Percentiles rank a stretch among this genome's conserved stretches.
Conservation (phyloP, 2,329 filamentous ascomycete genomes). For the Neofusicoccum parvum region DNA sequence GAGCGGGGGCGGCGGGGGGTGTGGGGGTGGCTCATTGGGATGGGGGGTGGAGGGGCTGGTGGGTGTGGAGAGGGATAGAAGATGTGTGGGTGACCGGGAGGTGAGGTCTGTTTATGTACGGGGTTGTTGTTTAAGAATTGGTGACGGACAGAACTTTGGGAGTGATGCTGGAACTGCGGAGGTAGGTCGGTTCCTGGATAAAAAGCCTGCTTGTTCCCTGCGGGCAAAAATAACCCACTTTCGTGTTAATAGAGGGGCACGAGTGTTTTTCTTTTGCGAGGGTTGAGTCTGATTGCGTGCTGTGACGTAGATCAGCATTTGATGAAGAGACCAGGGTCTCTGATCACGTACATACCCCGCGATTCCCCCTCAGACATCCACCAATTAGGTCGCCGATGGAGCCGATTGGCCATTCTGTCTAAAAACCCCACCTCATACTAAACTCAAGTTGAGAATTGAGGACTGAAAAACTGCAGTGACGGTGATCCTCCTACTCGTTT, state of each 20-base stretch:
- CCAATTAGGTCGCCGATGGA: too few species aligned
- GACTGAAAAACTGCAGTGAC: too few species aligned
- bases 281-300: neutral
- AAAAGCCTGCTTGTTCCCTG: neutral
- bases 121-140: too few species aligned
- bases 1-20: constrained; percentile 53
- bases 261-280: neutral
- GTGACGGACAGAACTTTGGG: too few species aligned
- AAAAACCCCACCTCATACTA: too few species aligned
- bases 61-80: constrained; percentile 61
- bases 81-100: constrained; percentile 23
- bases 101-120: too few species aligned
- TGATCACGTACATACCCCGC: neutral
- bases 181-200: neutral
- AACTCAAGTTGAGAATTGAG: too few species aligned
- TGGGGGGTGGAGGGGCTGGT: constrained; percentile 34
- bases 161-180: neutral
- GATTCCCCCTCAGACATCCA: too few species aligned
- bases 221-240: neutral
- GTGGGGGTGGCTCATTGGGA: too few species aligned
- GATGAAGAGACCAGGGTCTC: neutral
- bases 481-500: too few species aligned
- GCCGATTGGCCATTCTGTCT: too few species aligned
- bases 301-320: neutral
- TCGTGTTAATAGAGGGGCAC: neutral